Conservation (phyloP, 768 basidiomycete genomes). For the Tubosaeta brunneosetosa region DNA sequence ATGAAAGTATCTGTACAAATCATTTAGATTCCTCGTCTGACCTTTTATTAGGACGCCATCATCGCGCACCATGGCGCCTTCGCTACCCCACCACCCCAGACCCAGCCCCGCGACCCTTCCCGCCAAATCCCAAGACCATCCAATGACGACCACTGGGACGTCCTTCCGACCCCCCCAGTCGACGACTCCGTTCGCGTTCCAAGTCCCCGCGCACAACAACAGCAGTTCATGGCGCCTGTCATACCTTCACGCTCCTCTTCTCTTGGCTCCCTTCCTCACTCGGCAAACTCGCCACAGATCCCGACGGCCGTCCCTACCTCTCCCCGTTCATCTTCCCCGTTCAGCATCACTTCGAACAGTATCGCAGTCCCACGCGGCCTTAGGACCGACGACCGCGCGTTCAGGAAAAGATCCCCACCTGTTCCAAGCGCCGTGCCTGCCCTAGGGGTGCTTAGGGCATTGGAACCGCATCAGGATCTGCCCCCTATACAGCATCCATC, state of each 20-base stretch:
- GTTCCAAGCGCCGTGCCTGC: slow-evolving; percentile 35
- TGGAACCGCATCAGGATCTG: slow-evolving; percentile 45
- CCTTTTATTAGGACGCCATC: slow-evolving; percentile 19
- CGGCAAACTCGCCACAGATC: slow-evolving; percentile 36
- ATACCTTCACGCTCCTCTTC: slow-evolving; percentile 50
- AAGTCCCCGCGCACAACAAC: slow-evolving; percentile 23
- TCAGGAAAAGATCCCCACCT: slow-evolving; percentile 29
- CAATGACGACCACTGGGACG: slow-evolving; percentile 47
- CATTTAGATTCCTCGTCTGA: neutral
- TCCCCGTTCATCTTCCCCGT: slow-evolving; percentile 45
- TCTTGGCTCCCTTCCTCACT: slow-evolving; percentile 43
- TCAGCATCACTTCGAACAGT: slow-evolving; percentile 31
- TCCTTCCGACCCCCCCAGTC: slow-evolving; percentile 27
- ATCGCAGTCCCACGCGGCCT: slow-evolving; percentile 17
- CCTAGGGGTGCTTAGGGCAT: slow-evolving; percentile 53
- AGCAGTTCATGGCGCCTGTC: slow-evolving; percentile 25
- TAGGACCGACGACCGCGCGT: slow-evolving; percentile 16
- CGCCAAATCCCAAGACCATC: slow-evolving; percentile 28
- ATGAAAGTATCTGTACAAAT: slow-evolving; percentile 12
- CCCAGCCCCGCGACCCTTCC: neutral
- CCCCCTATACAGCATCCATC: slow-evolving; percentile 12
- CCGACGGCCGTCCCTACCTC: slow-evolving; percentile 18
- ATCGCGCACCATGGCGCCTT: slow-evolving; percentile 21
- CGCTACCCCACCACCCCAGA: neutral
- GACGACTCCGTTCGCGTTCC: slow-evolving; percentile 22